phyloP scores from a whole-genome alignment of 2,329 filamentous ascomycete species.

The Ophiocordyceps robertsii region DNA sequence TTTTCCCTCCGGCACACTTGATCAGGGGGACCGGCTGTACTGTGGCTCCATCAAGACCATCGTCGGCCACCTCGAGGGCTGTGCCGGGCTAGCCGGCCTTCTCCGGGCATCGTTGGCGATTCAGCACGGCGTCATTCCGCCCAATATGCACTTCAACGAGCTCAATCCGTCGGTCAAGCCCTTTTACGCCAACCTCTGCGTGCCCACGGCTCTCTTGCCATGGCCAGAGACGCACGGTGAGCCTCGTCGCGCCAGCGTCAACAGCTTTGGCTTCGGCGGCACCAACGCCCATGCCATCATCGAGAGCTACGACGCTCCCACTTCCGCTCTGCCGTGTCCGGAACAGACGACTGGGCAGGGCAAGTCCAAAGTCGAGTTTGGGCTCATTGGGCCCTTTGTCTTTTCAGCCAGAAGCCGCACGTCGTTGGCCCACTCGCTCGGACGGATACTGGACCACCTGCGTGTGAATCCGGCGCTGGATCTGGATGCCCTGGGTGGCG shows the following conservation, averaged over 20 bases:
- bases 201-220: conserved; percentile 7
- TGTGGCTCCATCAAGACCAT: conserved; percentile 13
- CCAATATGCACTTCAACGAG: conserved; percentile 16
- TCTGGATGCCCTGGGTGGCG: neutral
- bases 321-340: neutral
- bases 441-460: neutral
- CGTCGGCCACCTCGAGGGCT: conserved; percentile 14
- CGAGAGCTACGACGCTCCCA: neutral
- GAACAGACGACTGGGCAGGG: no score
- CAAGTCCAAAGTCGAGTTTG: neutral
- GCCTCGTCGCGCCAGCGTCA: conserved; percentile 27
- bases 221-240: conserved; percentile 9
- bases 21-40: conserved; percentile 2
- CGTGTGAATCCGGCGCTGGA: neutral
- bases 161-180: conserved; percentile 14
- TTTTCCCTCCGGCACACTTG: conserved; percentile 8
- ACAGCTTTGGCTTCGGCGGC: conserved; percentile 36
- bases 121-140: conserved; percentile 10
- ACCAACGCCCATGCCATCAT: conserved; percentile 32
- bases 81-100: conserved; percentile 11
- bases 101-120: conserved; percentile 8
- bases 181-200: conserved; percentile 8
- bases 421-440: neutral
- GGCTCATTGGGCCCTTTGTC: neutral
- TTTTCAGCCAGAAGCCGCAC: neutral